Evolutionary conservation across 805 yeast genomes (phyloP).

Genomic region (Candida rishiriensis): DNA sequence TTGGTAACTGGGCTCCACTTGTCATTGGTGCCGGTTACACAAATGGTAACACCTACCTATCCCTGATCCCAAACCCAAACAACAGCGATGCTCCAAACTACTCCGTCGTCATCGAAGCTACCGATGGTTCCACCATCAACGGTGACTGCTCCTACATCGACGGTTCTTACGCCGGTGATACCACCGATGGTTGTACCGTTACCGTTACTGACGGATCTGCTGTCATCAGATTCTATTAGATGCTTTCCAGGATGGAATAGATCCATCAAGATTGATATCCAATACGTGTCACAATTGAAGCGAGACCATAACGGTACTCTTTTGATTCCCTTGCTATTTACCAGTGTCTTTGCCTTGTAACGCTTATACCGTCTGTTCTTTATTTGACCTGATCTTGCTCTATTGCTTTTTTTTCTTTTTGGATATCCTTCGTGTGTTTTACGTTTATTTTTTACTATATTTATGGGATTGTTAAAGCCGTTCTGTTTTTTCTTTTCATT

Average conservation of each 20-base stretch:
- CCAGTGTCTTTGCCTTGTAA: too few species aligned
- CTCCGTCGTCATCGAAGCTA: constrained; percentile 75
- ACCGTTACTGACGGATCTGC: constrained; percentile 35
- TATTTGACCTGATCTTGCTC: not conserved
- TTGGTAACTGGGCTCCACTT: constrained; percentile 80
- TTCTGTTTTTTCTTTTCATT: too few species aligned
- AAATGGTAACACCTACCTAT: constrained; percentile 57
- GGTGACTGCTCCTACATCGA: constrained; percentile 41
- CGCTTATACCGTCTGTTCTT: not conserved
- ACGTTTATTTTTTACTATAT: too few species aligned
- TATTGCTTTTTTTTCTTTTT: not conserved
- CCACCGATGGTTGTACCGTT: constrained; percentile 78
- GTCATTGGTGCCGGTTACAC: constrained; percentile 71
- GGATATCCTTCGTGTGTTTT: too few species aligned
- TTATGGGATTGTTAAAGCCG: too few species aligned
- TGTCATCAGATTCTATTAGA: constrained; percentile 28
- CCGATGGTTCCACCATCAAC: constrained; percentile 39
- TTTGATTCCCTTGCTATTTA: not conserved
- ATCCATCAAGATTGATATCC: too few species aligned
- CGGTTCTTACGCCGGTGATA: constrained; percentile 47
- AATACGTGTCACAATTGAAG: too few species aligned
- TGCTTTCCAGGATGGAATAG: too few species aligned
- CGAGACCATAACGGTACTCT: not conserved
- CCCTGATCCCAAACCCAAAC: constrained; percentile 77
- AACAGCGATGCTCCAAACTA: constrained; percentile 53